Conservation (phyloP, 176 grass and related monocot species). For the Raddia guianensis region DNA sequence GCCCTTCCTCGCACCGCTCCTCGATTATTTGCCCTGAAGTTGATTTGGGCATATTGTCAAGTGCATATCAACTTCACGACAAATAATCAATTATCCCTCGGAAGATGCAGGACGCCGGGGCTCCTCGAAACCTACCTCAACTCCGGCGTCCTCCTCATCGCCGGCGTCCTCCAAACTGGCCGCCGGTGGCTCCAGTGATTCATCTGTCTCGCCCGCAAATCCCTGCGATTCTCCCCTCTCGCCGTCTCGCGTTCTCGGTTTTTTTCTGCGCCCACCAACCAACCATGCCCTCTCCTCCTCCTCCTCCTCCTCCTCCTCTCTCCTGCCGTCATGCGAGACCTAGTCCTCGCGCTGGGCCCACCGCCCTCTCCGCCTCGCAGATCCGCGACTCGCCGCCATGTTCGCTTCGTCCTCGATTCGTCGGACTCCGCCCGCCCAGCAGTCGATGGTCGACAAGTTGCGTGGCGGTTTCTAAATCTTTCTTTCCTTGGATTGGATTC, state of each 20-base stretch:
- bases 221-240: neutral
- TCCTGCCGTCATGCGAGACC: slow-evolving; percentile 42
- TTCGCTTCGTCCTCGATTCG: neutral
- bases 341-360: too few species aligned
- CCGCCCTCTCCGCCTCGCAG: neutral
- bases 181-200: slow-evolving; percentile 35
- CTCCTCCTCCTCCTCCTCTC: too few species aligned
- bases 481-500: neutral
- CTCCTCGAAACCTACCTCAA: too few species aligned
- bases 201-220: neutral
- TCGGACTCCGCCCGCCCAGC: neutral
- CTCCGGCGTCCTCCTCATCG: too few species aligned
- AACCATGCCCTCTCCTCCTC: neutral
- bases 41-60: too few species aligned
- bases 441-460: too few species aligned
- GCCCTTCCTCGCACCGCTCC: too few species aligned
- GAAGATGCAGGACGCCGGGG: too few species aligned
- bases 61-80: too few species aligned
- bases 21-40: too few species aligned
- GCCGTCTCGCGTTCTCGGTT: slow-evolving; percentile 49
- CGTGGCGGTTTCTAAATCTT: neutral
- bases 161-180: too few species aligned
- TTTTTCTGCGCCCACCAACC: slow-evolving; percentile 18
- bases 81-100: too few species aligned
- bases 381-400: neutral